These are phyloP conservation scores for Chrysopogon serrulatus DNA, from an alignment of 176 grass and related monocot species.

Conservation along the genomic window DNA sequence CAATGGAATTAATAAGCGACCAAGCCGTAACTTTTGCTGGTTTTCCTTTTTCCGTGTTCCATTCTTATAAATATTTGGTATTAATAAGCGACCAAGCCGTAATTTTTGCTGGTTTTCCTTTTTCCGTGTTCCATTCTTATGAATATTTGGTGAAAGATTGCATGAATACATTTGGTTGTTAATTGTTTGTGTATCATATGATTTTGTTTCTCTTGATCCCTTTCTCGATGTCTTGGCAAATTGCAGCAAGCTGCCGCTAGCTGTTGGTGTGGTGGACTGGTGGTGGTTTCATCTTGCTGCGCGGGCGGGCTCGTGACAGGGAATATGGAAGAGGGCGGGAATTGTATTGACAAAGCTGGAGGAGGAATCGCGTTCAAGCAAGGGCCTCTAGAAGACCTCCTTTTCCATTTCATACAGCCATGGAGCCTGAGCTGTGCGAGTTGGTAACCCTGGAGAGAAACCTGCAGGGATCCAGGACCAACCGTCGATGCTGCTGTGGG, in stretches of 20 bases:
- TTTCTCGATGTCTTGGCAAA: background rate
- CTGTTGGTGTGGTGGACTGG: background rate
- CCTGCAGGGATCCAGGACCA: background rate
- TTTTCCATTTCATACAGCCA: background rate
- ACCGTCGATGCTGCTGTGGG: background rate
- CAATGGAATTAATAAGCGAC: background rate
- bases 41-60: no score
- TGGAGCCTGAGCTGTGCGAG: background rate
- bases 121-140: background rate
- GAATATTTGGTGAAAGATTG: slow-evolving; percentile 21
- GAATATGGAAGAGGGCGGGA: background rate
- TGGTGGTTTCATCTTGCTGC: no score
- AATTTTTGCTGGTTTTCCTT: background rate
- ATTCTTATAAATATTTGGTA: no score
- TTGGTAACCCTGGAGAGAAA: background rate
- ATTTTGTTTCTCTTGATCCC: slow-evolving; percentile 14
- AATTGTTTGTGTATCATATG: slow-evolving; percentile 35
- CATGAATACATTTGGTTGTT: slow-evolving; percentile 28
- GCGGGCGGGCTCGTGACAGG: background rate
- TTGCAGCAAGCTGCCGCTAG: background rate
- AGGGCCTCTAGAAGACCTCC: background rate
- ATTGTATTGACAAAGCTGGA: background rate
- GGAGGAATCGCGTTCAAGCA: background rate
- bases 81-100: no score
- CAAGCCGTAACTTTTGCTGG: slow-evolving; percentile 34